Conservation (phyloP, 176 grass and related monocot genomes). For the sorghum (Sorghum bicolor) region DNA sequence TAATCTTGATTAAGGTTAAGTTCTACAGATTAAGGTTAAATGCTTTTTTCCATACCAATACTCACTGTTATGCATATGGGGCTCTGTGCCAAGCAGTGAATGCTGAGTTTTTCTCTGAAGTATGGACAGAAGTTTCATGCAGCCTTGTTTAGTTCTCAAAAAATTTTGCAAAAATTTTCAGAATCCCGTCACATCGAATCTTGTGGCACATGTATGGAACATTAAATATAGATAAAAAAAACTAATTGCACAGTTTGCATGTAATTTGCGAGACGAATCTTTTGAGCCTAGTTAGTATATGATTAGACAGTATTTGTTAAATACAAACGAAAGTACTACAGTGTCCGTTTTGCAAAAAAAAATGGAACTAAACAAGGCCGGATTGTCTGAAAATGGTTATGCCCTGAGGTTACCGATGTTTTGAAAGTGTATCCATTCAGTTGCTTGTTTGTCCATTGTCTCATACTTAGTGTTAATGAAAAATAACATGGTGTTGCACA, state of each 20-base stretch:
- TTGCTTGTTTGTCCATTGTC: background rate
- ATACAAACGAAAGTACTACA: no score
- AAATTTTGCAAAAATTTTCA: no score
- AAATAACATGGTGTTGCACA: background rate
- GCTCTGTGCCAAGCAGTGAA: background rate
- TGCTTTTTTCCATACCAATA: background rate
- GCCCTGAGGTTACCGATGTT: background rate
- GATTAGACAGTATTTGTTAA: no score
- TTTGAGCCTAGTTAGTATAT: no score
- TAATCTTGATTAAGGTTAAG: background rate
- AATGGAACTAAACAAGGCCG: no score
- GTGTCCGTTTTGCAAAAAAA: no score
- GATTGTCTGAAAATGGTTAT: background rate
- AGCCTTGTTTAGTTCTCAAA: no score
- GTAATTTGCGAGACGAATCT: no score
- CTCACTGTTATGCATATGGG: background rate
- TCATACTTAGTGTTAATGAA: background rate
- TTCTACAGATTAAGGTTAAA: background rate
- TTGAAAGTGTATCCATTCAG: background rate
- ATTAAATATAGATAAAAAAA: no score
- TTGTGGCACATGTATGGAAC: no score
- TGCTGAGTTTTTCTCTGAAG: background rate
- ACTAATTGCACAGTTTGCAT: no score
- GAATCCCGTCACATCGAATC: no score
- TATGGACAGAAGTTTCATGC: background rate